Base-by-base conservation (phyloP, 176 grass and related monocot genomes). In the Guadua angustifolia region DNA sequence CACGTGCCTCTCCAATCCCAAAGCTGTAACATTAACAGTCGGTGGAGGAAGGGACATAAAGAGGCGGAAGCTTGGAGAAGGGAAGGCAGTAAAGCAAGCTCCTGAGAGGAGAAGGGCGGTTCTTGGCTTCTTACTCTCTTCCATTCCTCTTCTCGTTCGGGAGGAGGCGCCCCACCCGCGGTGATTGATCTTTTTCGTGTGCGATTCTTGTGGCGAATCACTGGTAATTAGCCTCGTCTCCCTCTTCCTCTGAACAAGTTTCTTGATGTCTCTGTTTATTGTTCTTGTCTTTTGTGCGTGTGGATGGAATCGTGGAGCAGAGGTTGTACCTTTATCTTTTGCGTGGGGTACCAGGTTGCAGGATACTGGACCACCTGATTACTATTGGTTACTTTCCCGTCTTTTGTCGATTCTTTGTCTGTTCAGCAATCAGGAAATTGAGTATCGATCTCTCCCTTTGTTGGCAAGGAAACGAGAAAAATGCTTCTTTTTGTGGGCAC, bases 1-100 rank as follows among this genome's bases (percentile, higher is more conserved):
- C 80, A 78, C 74, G 56, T 74, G 70, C 46, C 60, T 55, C 22
- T 39, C 45, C 59, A 6, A 83, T 88, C 80, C 66, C 80, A 38
- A 83, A 25, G 35, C 3, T 15, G 5, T 4, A 15, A 12, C 26
- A 7, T 29, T 63, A 62, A 21, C 25, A 46, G 21, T 76, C 22
- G 73, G 16, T 3, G 39, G 52, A 75, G 43, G 44, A 35, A 66
- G 61, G 18, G 21, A 38, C n/a, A 26, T 16, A 21, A 36, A 64
- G 2, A 58, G 85, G 9, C 18, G 68, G 80, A 47, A 80, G 76
- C 32, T 59, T 26, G 69, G 69, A 53, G 82, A 84, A 59, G 51
- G 45, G 43, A n/a, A 35, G 52, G 25, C 45, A 11, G 19, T 3
- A 45, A 40, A 19, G 70, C 70, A 13, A 52, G 26, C 29, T 13